These are phyloP conservation scores for Atalantia buxifolia DNA, from an alignment of 345 rosid genomes.

Conservation along the genomic window DNA sequence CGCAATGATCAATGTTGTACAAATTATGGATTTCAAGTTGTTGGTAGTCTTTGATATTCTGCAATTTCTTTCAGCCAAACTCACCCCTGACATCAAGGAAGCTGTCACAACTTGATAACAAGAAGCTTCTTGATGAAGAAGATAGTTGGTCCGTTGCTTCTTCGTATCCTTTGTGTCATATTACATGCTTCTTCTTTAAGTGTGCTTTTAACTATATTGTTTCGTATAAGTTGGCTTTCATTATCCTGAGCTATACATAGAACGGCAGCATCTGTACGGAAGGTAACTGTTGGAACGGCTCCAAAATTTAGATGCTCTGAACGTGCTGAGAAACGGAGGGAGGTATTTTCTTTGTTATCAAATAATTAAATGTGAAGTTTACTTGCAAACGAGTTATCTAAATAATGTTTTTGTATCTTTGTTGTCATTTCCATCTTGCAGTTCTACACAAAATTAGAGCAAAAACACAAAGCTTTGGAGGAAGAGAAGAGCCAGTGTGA, in stretches of 20 bases:
- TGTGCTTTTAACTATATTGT: not conserved
- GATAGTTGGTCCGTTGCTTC: conserved; percentile 81
- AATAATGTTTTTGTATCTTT: conserved; percentile 10
- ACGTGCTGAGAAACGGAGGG: conserved; percentile 90
- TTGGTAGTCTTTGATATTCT: conserved; percentile 8
- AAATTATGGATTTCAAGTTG: not conserved
- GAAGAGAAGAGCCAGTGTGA: conserved; percentile 72
- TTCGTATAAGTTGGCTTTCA: not conserved
- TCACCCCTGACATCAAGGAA: conserved; percentile 51
- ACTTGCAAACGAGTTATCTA: conserved; percentile 5
- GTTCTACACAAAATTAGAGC: conserved; percentile 83
- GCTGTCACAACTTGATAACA: conserved; percentile 47
- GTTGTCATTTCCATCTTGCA: conserved; percentile 23
- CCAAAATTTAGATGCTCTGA: conserved; percentile 74
- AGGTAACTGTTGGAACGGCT: conserved; percentile 80
- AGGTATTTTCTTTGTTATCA: conserved; percentile 40
- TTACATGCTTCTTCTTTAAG: not conserved
- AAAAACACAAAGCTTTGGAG: conserved; percentile 79
- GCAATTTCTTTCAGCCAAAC: conserved; percentile 40
- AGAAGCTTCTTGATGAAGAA: conserved; percentile 72
- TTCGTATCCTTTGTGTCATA: conserved; percentile 68
- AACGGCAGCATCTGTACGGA: conserved; percentile 63
- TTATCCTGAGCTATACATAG: conserved; percentile 69
- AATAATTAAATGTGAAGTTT: not conserved
- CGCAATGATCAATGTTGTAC: not conserved